Base-by-base conservation (phyloP, 768 basidiomycete genomes). In the Hysterangium stoloniferum region DNA sequence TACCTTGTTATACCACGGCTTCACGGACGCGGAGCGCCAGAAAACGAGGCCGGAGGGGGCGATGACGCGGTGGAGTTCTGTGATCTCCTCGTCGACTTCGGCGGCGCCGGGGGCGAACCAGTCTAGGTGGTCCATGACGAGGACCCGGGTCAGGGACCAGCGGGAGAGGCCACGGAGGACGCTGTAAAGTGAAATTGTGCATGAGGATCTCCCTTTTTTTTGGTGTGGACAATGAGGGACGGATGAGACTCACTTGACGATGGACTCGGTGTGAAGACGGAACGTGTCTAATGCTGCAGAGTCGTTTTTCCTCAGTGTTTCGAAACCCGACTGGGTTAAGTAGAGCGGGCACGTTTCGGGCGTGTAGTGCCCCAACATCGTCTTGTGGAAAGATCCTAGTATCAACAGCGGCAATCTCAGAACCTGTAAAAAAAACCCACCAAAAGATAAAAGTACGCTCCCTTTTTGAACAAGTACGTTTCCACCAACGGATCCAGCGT, bases 61-160 rank as follows among this genome's bases (percentile, higher is more conserved):
- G n/a, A 84, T 62, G 1, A 79, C 82, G 1, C 80, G 69, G 44
- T 70, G 66, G 40, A 84, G 71, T 56, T 82, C 74, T 1, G 61
- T 57, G 17, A 82, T 69, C 59, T 85, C 82, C 31, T 73, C 71
- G 31, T 78, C 73, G 7, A 74, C 71, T 33, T 75, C 73, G 43
- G 63, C 61, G 13, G 73, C 68, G 3, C 72, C 69, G 0, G 77
- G 77, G 0, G 71, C 56, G 46, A 79, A 76, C 71, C 75, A 79
- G 56, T 82, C 80, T 43, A 84, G 70, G 43, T 80, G 79, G 62
- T 86, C 84, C 84, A 86, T 86, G 51, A 85, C 70, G 25, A 85
- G 72, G 9, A 77, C 75, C 24, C 80, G 75, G 29, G 80, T 84
- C 38, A 84, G 68, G 6, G 75, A 76, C 28, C 66, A 66, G n/a